These are phyloP conservation scores for Penicillium sp. DNA, from an alignment of 2,329 filamentous ascomycete species.

Conservation along the genomic window DNA sequence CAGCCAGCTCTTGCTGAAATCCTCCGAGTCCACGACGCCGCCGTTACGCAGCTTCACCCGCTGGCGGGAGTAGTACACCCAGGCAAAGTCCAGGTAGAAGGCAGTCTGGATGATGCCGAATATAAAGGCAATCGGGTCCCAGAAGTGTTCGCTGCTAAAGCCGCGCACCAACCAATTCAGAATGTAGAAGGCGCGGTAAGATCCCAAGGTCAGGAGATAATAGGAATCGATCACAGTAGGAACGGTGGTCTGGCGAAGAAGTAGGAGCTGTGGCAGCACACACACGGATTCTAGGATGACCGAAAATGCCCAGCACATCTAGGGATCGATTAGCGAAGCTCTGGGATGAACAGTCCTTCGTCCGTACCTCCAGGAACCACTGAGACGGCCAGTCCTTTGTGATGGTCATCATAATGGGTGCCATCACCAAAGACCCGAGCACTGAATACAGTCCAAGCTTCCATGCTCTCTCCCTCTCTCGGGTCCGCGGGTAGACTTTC, in stretches of 20 bases:
- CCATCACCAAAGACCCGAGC: constrained; percentile 58
- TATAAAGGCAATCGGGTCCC: constrained; percentile 69
- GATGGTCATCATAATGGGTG: constrained; percentile 68
- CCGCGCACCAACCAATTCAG: constrained; percentile 80
- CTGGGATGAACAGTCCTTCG: not conserved
- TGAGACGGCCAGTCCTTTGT: constrained; percentile 50
- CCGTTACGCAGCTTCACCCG: constrained; percentile 87
- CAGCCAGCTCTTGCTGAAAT: constrained; percentile 79
- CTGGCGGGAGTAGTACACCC: constrained; percentile 93
- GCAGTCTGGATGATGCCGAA: constrained; percentile 87
- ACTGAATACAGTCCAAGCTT: constrained; percentile 72
- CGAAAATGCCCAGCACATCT: constrained; percentile 84
- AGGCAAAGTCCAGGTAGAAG: constrained; percentile 88
- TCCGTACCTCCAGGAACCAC: constrained; percentile 40
- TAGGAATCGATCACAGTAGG: constrained; percentile 96
- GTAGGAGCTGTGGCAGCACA: constrained; percentile 82
- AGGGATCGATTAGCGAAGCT: constrained; percentile 3
- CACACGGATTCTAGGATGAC: constrained; percentile 88
- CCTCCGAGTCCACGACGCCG: constrained; percentile 83
- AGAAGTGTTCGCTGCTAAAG: constrained; percentile 54
- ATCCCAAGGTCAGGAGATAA: constrained; percentile 81
- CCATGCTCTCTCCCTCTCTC: constrained; percentile 90
- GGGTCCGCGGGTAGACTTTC: constrained; percentile 75
- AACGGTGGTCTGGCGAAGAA: constrained; percentile 89
- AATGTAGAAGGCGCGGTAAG: constrained; percentile 83